Conservation (phyloP, 352 stramenopile genomes). For the Phytophthora quininea region DNA sequence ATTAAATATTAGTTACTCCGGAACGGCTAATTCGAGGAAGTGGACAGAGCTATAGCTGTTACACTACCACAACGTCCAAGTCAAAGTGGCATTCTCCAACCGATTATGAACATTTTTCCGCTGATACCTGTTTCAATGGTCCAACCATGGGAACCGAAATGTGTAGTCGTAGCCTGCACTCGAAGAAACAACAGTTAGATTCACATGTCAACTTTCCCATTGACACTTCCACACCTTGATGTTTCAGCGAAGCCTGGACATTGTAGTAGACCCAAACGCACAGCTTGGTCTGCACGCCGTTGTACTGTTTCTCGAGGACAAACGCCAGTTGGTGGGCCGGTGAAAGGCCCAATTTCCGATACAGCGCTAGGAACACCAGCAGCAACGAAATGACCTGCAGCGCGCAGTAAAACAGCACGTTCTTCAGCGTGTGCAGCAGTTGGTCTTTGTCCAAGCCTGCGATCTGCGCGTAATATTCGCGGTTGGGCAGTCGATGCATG, state of each 20-base stretch:
- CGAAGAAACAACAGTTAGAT: background rate
- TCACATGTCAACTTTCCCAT: background rate
- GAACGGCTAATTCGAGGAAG: no score
- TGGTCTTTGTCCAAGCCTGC: slow-evolving; percentile 13
- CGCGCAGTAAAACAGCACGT: slow-evolving; percentile 42
- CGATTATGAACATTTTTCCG: no score
- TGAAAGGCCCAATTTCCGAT: slow-evolving; percentile 33
- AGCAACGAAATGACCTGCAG: slow-evolving; percentile 47
- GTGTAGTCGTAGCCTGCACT: slow-evolving; percentile 38
- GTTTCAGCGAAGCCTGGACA: slow-evolving; percentile 29
- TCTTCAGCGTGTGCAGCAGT: slow-evolving; percentile 29
- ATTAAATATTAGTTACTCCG: no score
- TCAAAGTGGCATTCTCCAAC: no score
- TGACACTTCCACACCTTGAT: slow-evolving; percentile 25
- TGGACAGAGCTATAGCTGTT: no score
- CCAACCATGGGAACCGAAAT: slow-evolving; percentile 42
- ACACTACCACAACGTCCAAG: no score
- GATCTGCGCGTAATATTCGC: slow-evolving; percentile 37
- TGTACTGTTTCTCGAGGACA: slow-evolving; percentile 39
- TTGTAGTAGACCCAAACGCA: slow-evolving; percentile 44
- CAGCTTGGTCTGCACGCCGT: slow-evolving; percentile 38
- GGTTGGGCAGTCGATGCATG: slow-evolving; percentile 41
- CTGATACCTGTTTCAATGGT: background rate
- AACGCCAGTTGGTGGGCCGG: slow-evolving; percentile 41
- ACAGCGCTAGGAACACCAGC: slow-evolving; percentile 27